Evolutionary conservation across 768 basidiomycete genomes (phyloP), one percentile per base, ranked within the genome.

Genomic region (Hirschioporus abietinus): DNA sequence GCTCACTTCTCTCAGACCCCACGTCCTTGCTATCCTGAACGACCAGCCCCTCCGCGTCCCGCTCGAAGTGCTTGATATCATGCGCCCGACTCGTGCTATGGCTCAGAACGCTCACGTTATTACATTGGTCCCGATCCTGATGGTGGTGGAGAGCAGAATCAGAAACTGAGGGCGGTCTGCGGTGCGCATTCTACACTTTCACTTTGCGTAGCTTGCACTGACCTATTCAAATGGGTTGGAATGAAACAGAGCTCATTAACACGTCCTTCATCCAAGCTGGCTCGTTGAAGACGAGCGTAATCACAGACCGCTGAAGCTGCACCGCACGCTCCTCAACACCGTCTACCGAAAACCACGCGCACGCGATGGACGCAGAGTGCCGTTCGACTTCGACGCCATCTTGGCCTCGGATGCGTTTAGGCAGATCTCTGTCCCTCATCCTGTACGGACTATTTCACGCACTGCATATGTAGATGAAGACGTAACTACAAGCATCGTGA

Each of bases 61-160:
- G 1, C 76, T 92, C 12, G 79, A 84, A 6, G 71, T 71, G 12
- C 74, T 91, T 73, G 77, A 85, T 63, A 80, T 87, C 63, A 81
- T 84, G 83, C 74, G 74, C n/a, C 77, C 80, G 0, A 76, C 79
- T 5, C 68, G 74, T 0, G 73, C 77, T 0, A 70, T 76, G 71
- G 73, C 71, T 23, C 78, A 70, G 12, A 70, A 78, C 58, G 86
- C 86, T 6, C 82, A 86, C 65, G 84, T 88, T 25, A 77, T 90
- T 89, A 82, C 78, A 68, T 83, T 15, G 86, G 85, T 0, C 87
- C 88, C 2, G 30, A 30, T 0, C 87, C 88, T 3, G 30, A 30
- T 8, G 30, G 8, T 3, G 8, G 73, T 7, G 68, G 72, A 61
- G 75, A 79, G 64, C 69, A 70, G 10, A 75, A 75, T 1, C 65